Conservation (phyloP, 345 rosid species). For the Citrus sinensis region DVS_A1.0 CM039164.1:23981001-23981500, state of each 20-base stretch:
- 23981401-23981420: too few relatives aligned
- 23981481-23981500: not conserved
- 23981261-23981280: too few relatives aligned
- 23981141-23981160: too few relatives aligned
- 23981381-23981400: not conserved
- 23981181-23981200: too few relatives aligned
- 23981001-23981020: not conserved
- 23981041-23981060: not conserved
- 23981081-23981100: not conserved
- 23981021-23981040: not conserved
- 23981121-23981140: too few relatives aligned
- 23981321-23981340: too few relatives aligned
- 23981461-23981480: not conserved
- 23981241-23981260: too few relatives aligned
- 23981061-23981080: not conserved
- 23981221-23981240: too few relatives aligned
- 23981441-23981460: not conserved
- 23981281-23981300: too few relatives aligned
- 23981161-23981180: too few relatives aligned
- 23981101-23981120: not conserved
- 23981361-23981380: not conserved
- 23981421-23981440: not conserved
- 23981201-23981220: too few relatives aligned
- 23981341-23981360: not conserved
- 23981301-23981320: too few relatives aligned